Base-by-base conservation (phyloP, 2,329 filamentous ascomycete species). In the Penicillium sp. region DNA sequence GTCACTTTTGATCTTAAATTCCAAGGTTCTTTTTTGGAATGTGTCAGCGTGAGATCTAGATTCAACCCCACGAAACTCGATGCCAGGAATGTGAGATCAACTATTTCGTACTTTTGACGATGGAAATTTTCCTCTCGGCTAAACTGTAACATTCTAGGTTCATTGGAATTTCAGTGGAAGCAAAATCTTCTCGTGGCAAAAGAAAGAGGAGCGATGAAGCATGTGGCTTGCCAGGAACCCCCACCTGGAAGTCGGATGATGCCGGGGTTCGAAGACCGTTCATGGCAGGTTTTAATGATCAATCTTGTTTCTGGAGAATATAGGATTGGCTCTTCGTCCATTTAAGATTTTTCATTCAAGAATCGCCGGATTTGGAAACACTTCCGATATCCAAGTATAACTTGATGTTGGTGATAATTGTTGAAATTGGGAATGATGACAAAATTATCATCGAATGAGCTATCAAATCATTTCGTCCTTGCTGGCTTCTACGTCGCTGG, bases 291-390 rank as follows among this genome's bases (percentile, higher is more conserved):
- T 34, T 48, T 38, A 48, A 34, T 48, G 24, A 42, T 34, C 11
- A 18, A 29, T 40, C 13, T 24, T 32, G 9, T n/a, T 32, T 48
- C 32, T 32, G 45, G 21, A 22, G 13, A 27, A 29, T 38, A 31
- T 27, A 38, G 3, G 34, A 47, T 47, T 47, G 34, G 24, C 13
- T 22, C 18, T 3, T 31, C 32, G 36, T n/a, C 13, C 21, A 27
- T 48, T 48, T 40, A 24, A 13, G 8, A 24, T 14, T n/a, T 16
- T 24, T 27, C 16, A 5, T 41, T 41, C 21, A 21, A 16, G 13
- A 24, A 48, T 48, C 45, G 45, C 45, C 45, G 45, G 45, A 48
- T 48, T 16, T 24, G 45, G 45, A 32, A 41, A 41, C 41, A 24
- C 5, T 14, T 38, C 38, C 24, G 24, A 8, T 27, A 6, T 27